phyloP scores from a whole-genome alignment of 371 early-diverging fungal species.

The Entomophthora muscae region DNA sequence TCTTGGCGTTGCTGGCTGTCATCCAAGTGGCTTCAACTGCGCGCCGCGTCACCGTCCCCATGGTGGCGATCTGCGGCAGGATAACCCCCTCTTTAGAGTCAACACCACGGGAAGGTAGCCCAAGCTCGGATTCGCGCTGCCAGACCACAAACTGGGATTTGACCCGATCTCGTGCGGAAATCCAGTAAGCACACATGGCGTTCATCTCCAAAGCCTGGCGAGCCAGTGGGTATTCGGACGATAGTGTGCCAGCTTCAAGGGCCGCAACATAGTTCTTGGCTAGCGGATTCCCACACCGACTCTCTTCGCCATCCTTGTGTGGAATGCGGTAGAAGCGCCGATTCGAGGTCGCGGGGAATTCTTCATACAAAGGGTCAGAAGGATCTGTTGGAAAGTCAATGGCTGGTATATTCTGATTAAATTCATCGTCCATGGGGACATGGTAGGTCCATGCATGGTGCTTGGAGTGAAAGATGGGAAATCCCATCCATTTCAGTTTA shows the following conservation, averaged over 20 bases:
- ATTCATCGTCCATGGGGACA: slow-evolving; percentile 22
- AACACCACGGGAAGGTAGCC: slow-evolving; percentile 9
- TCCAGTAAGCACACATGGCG: slow-evolving; percentile 82
- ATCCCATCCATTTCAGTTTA: slow-evolving; percentile 63
- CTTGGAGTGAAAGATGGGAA: slow-evolving; percentile 51
- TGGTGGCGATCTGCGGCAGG: slow-evolving; percentile 72
- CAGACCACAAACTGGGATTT: slow-evolving; percentile 72
- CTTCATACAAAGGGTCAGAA: slow-evolving; percentile 18
- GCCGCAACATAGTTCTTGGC: slow-evolving; percentile 54
- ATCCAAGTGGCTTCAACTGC: slow-evolving; percentile 91
- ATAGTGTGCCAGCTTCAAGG: slow-evolving; percentile 63
- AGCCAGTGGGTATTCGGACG: slow-evolving; percentile 51
- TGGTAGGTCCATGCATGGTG: slow-evolving; percentile 69
- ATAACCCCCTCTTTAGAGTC: slow-evolving; percentile 50
- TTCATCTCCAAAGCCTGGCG: slow-evolving; percentile 60
- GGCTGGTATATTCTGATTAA: slow-evolving; percentile 10
- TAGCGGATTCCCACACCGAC: slow-evolving; percentile 74
- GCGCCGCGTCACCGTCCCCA: slow-evolving; percentile 95
- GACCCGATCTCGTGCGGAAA: slow-evolving; percentile 67
- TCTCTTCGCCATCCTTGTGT: slow-evolving; percentile 68
- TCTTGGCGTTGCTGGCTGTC: slow-evolving; percentile 87
- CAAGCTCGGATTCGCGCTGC: slow-evolving; percentile 16
- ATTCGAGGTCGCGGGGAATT: slow-evolving; percentile 17
- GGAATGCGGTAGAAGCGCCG: slow-evolving; percentile 46
- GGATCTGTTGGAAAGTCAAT: slow-evolving; percentile 12